Percentiles rank a stretch among this genome's conserved stretches.
phyloP scores from a whole-genome alignment of 139 green algal species.

The Pedinophyceae sp. region DNA sequence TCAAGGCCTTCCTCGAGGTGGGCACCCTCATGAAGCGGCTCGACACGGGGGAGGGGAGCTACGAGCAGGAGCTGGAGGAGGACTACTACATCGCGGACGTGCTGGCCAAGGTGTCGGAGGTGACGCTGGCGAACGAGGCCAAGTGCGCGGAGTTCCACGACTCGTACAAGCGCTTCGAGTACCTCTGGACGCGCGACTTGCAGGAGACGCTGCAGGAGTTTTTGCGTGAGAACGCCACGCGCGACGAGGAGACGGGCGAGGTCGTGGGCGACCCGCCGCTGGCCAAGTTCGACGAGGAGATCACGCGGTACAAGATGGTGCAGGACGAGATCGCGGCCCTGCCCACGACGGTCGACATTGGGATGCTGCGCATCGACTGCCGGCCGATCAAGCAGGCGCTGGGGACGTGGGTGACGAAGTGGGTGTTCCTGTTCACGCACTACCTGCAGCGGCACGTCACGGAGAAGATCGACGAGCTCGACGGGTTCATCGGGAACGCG shows the following conservation, averaged over 20 bases:
- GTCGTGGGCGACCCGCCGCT: conserved; percentile 39
- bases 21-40: conserved; percentile 59
- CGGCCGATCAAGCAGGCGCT: conserved; percentile 58
- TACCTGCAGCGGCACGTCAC: conserved; percentile 53
- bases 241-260: conserved; percentile 26
- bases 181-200: conserved; percentile 69
- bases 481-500: conserved; percentile 59
- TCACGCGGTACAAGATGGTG: conserved; percentile 24
- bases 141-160: conserved; percentile 56
- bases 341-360: conserved; percentile 33
- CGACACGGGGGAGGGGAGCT: conserved; percentile 70
- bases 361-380: conserved; percentile 66
- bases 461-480: conserved; percentile 46
- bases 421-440: conserved; percentile 71
- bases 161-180: conserved; percentile 48
- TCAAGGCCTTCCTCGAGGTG: conserved; percentile 55
- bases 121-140: conserved; percentile 46
- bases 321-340: conserved; percentile 46
- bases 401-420: conserved; percentile 45
- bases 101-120: conserved; percentile 34
- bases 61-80: conserved; percentile 75
- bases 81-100: conserved; percentile 54
- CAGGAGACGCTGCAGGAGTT: conserved; percentile 37
- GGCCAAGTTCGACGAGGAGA: conserved; percentile 59
- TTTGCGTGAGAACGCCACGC: conserved; percentile 20